These are phyloP conservation scores for Arabidopsis lyrata DNA, from an alignment of 441 rosid genomes.

Conservation along the genomic window DNA sequence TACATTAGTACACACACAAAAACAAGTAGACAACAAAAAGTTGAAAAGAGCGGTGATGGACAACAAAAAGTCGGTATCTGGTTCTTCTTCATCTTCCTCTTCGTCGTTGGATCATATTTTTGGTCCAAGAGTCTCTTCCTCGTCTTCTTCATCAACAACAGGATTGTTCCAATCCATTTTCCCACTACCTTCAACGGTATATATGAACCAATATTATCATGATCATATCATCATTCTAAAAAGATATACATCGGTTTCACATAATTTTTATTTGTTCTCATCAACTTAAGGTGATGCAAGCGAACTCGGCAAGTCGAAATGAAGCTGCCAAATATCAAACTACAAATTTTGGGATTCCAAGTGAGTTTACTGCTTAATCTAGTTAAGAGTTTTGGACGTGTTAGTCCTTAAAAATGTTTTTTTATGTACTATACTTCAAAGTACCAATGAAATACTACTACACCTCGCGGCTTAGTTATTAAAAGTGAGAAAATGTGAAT, in stretches of 20 bases:
- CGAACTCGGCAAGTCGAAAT: constrained; percentile 30
- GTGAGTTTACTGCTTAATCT: constrained; percentile 33
- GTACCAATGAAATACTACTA: constrained; percentile 8
- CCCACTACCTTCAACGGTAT: constrained; percentile 42
- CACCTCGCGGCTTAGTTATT: background rate
- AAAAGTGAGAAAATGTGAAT: constrained; percentile 14
- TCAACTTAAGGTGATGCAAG: constrained; percentile 37
- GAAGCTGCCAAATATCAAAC: constrained; percentile 31
- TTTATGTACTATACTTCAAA: background rate
- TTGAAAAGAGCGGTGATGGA: constrained; percentile 41
- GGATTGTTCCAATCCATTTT: constrained; percentile 45
- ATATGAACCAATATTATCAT: constrained; percentile 11
- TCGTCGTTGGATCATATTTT: constrained; percentile 46
- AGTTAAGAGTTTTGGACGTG: background rate
- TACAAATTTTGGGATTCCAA: constrained; percentile 28
- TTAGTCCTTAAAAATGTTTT: background rate
- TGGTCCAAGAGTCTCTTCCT: constrained; percentile 43
- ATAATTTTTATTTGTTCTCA: constrained; percentile 16
- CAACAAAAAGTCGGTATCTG: constrained; percentile 42
- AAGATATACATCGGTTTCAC: background rate
- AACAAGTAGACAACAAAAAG: constrained; percentile 12
- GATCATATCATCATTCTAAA: background rate
- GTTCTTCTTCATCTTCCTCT: constrained; percentile 42
- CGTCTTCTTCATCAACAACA: constrained; percentile 43
- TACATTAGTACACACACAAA: constrained; percentile 12